Evolutionary conservation across 176 grass and related monocot species (phyloP), one percentile per base, ranked within the genome.

Genomic region (Typha latifolia): DNA sequence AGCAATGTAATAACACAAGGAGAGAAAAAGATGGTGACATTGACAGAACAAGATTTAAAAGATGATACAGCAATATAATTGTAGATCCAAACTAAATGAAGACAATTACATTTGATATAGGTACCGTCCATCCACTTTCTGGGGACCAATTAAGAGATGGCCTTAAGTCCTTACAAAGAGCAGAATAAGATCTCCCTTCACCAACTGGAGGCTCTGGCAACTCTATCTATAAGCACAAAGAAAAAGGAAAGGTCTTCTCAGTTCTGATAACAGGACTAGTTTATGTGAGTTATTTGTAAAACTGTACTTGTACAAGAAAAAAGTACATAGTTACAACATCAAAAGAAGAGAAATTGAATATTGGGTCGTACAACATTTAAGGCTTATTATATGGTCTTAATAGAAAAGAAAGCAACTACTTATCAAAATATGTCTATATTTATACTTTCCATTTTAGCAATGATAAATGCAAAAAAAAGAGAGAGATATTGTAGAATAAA

Each of bases 101-200:
- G 49, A 27, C 59, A 22, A 49, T 47, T 3, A 84, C 81, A 62
- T 20, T 49, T 32, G 69, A 78, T 14, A 64, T 4, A 47, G 81
- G 81, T 66, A 84, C 56, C 0, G 56, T 72, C 81, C 81, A 84
- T 15, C 81, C 75, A 47, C 62, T 69, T 84, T 74, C 52, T 63
- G 26, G 64, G 9, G 75, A 74, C 75, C 81, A 84, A 64, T 78
- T 48, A 15, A 84, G 64, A 55, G 69, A 73, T 22, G 81, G 81
- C 22, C 81, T 77, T 29, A 84, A 68, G 14, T 84, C 74, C 15
- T 50, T 32, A 56, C 61, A 32, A 63, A 52, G 12, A 51, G 69
- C 75, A 47, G 16, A n/a, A 66, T 78, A 84, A 12, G 67, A 32
- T 7, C 18, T 5, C 4, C 69, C 81, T 78, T 84, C 81, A 34